Conservation (phyloP, 2,329 filamentous ascomycete genomes). For the Dryadomyces quercus-mongolicae region DNA sequence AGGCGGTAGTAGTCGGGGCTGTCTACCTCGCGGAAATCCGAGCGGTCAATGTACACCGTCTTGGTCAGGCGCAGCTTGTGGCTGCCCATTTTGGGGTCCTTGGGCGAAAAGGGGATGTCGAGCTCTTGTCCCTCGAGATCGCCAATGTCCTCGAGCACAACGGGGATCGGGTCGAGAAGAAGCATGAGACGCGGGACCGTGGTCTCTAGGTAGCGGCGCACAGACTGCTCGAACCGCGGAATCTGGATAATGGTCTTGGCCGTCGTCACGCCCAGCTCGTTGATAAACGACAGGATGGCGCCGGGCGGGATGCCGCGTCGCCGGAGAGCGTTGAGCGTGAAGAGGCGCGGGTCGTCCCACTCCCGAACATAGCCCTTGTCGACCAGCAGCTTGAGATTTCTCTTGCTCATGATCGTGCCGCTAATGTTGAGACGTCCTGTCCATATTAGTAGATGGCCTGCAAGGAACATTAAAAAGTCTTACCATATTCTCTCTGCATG, state of each 20-base stretch:
- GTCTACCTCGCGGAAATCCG: slow-evolving; percentile 64
- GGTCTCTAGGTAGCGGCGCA: slow-evolving; percentile 76
- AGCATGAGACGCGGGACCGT: slow-evolving; percentile 85
- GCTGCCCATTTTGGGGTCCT: slow-evolving; percentile 56
- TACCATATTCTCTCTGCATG: slow-evolving; percentile 77
- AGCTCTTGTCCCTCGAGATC: slow-evolving; percentile 51
- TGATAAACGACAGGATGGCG: slow-evolving; percentile 79
- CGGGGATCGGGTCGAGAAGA: slow-evolving; percentile 71
- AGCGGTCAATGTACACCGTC: slow-evolving; percentile 73
- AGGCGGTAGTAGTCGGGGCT: slow-evolving; percentile 67
- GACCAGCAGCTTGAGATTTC: slow-evolving; percentile 70
- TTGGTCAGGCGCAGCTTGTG: slow-evolving; percentile 55
- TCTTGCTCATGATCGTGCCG: slow-evolving; percentile 79
- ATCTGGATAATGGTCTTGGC: slow-evolving; percentile 69
- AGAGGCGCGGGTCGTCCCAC: slow-evolving; percentile 87
- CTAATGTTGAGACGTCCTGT: slow-evolving; percentile 50
- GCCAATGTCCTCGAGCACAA: slow-evolving; percentile 68
- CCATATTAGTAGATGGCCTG: background rate
- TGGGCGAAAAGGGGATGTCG: slow-evolving; percentile 68
- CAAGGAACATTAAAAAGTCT: too few relatives aligned
- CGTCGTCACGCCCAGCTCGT: slow-evolving; percentile 84
- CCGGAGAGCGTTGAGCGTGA: slow-evolving; percentile 73
- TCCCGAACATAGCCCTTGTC: slow-evolving; percentile 65
- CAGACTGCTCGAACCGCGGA: slow-evolving; percentile 69
- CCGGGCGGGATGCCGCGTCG: slow-evolving; percentile 79